Evolutionary conservation across 2,329 filamentous ascomycete genomes (phyloP), one percentile per base, ranked within the genome.

Genomic region (Phialophora macrospora): DNA sequence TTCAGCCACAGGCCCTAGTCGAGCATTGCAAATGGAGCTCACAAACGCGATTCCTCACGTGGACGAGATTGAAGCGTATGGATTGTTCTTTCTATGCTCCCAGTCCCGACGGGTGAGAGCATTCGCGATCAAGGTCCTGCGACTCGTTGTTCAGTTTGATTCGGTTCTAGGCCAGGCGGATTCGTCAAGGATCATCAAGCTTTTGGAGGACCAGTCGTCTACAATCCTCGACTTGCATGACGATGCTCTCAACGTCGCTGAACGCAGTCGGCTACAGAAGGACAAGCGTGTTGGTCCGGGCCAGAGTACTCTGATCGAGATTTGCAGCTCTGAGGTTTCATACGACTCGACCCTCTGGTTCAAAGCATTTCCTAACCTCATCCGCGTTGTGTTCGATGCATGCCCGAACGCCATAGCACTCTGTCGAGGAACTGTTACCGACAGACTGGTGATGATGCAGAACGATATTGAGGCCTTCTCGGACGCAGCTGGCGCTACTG

Each of bases 311-410:
- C 81, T 99, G 20, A 90, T 98, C 38, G 94, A 98, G 75, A 85
- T 99, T 26, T 98, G 95, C 78, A 94, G 92, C 72, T 98, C 95
- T 78, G 95, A 98, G 72, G 88, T 95, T 28, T 92, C 93, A 0
- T 97, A 98, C 73, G 95, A 99, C 75, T 90, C 92, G 2, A 96
- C 93, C 0, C 80, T 99, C 12, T 99, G 95, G 95, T 96, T 95
- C 80, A 99, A 98, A 75, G 90, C 98, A 20, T 99, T 99, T 73
- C 96, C 95, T 3, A 98, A 97, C 73, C 84, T 99, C 34, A 91
- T 99, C 63, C 88, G 92, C 11, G 90, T 96, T 71, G 92, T 93
- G 65, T 96, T 92, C 74, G 92, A 97, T 71, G 90, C 90, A 65
- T 99, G 94, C 73, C 91, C 92, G 0, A 93, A 96, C 73, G 93